Evolutionary conservation across 192 early-diverging fungal genomes (phyloP).

Genomic region (Glomus cerebriforme): DNA sequence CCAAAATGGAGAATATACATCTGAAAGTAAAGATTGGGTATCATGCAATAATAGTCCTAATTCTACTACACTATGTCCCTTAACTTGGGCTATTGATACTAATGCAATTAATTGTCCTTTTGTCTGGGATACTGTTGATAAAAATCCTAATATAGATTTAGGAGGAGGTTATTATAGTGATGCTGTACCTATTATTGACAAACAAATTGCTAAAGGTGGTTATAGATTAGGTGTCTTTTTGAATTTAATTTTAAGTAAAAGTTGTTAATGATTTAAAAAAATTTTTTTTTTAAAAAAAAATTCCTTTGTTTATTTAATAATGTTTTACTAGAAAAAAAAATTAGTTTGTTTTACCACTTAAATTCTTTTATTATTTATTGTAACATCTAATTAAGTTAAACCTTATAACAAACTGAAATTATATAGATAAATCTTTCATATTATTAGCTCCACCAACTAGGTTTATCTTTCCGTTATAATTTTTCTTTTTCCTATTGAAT

Average conservation of each 20-base stretch:
- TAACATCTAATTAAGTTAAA: too few species aligned
- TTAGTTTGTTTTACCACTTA: too few species aligned
- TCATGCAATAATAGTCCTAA: not conserved
- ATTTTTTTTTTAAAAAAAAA: too few species aligned
- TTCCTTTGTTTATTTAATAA: too few species aligned
- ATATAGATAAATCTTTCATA: too few species aligned
- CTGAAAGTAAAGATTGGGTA: not conserved
- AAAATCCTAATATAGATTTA: constrained; percentile 4
- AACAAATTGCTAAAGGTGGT: constrained; percentile 21
- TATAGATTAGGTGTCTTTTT: constrained; percentile 13
- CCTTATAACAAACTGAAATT: too few species aligned
- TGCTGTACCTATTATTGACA: constrained; percentile 4
- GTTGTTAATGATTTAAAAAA: not conserved
- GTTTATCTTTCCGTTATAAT: too few species aligned
- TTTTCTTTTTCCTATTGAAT: too few species aligned
- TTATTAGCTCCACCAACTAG: too few species aligned
- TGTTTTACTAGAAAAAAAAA: too few species aligned
- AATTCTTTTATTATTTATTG: too few species aligned
- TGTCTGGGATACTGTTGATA: constrained; percentile 5
- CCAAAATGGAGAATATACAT: not conserved
- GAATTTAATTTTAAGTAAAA: not conserved
- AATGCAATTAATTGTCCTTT: constrained; percentile 11
- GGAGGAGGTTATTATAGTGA: not conserved
- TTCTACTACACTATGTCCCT: not conserved
- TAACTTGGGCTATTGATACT: constrained; percentile 14